Conservation (phyloP, 768 basidiomycete species). For the Tulasnella sp. region DNA sequence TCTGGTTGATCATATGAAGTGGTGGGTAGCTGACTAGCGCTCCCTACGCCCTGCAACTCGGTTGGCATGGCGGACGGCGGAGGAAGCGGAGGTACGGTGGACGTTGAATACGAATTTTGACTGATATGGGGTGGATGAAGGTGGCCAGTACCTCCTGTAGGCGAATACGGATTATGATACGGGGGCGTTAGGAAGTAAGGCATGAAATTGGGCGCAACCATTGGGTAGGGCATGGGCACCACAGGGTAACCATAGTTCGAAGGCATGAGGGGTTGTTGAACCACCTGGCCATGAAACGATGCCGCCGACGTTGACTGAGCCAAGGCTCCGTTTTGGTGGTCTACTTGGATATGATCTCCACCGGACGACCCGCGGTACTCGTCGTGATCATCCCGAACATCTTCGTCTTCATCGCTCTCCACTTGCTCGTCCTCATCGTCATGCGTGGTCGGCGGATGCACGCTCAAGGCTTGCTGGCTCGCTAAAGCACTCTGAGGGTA, state of each 20-base stretch:
- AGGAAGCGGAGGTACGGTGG: conserved; percentile 7
- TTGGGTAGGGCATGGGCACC: conserved; percentile 14
- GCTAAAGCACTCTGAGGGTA: conserved; percentile 4
- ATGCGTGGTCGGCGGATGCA: not conserved
- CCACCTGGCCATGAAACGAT: not conserved
- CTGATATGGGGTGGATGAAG: conserved; percentile 20
- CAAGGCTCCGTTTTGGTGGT: not conserved
- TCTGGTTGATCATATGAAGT: not conserved
- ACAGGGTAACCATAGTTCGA: conserved; percentile 10
- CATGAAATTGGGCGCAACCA: conserved; percentile 8
- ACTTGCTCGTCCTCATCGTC: conserved; percentile 27
- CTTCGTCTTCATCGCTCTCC: conserved; percentile 22
- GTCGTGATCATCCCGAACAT: conserved; percentile 7
- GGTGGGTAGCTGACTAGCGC: not conserved
- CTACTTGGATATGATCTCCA: not conserved
- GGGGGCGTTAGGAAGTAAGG: conserved; percentile 28
- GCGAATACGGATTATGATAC: conserved; percentile 26
- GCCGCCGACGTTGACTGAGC: conserved; percentile 5
- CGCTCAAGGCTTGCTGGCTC: not conserved
- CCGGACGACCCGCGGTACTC: conserved; percentile 5
- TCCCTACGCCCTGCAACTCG: not conserved
- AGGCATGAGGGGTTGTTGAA: not conserved
- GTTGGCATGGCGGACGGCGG: not conserved
- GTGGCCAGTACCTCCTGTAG: conserved; percentile 20
- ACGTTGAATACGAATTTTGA: conserved; percentile 22